These are phyloP conservation scores for Leccinum huronense DNA, from an alignment of 1,284 basidiomycete species.

Conservation along the genomic window DNA sequence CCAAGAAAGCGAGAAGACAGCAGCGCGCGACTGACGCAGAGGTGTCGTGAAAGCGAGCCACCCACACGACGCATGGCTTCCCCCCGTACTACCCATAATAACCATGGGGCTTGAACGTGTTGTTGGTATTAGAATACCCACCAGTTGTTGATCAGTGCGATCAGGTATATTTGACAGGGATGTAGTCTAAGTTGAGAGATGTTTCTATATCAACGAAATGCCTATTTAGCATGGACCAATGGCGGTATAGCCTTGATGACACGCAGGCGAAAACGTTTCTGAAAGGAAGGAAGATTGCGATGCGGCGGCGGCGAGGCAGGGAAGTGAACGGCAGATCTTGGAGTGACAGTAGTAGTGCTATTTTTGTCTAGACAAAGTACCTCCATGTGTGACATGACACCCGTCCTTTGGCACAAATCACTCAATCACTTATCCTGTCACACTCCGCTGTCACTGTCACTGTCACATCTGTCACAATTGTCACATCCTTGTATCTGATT, in stretches of 20 bases:
- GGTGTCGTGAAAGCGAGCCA: slow-evolving; percentile 15
- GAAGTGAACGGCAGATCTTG: neutral
- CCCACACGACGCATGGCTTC: neutral
- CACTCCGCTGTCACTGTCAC: slow-evolving; percentile 17
- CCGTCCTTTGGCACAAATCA: slow-evolving; percentile 35
- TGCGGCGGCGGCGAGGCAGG: neutral
- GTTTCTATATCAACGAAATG: slow-evolving; percentile 19
- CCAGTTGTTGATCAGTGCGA: slow-evolving; percentile 3
- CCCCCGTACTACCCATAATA: slow-evolving; percentile 9
- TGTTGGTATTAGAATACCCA: slow-evolving; percentile 3
- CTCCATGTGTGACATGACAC: neutral
- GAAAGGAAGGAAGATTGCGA: neutral
- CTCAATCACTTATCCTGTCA: slow-evolving; percentile 18
- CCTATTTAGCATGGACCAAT: slow-evolving; percentile 19
- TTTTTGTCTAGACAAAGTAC: slow-evolving; percentile 21
- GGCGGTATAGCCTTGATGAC: slow-evolving; percentile 29
- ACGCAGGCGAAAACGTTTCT: slow-evolving; percentile 25
- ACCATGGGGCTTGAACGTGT: slow-evolving; percentile 1
- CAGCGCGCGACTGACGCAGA: slow-evolving; percentile 33
- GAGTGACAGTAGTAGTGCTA: neutral
- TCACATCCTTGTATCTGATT: slow-evolving; percentile 17
- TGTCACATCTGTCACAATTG: neutral
- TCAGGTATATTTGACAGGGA: slow-evolving; percentile 4
- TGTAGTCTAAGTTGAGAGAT: slow-evolving; percentile 11
- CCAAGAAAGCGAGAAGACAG: slow-evolving; percentile 78